phyloP scores from a whole-genome alignment of 495 filamentous ascomycete genomes.

The Xylaria sp. region DNA sequence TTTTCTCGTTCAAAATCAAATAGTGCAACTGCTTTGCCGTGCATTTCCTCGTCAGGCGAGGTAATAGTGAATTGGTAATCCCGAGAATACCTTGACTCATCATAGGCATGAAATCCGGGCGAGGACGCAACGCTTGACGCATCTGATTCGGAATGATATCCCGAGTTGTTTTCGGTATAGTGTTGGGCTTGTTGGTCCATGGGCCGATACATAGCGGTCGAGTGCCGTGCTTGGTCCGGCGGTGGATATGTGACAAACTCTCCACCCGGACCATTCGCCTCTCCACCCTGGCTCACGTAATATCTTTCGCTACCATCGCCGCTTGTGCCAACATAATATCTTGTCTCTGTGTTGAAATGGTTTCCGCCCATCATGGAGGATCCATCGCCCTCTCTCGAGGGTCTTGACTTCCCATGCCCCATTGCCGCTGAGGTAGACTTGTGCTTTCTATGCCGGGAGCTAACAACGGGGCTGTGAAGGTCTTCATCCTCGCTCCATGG shows the following conservation, averaged over 20 bases:
- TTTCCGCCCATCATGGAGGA: slow-evolving; percentile 49
- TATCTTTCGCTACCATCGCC: slow-evolving; percentile 80
- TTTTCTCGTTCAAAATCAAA: slow-evolving; percentile 96
- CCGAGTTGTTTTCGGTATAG: slow-evolving; percentile 61
- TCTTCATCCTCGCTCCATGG: slow-evolving; percentile 99
- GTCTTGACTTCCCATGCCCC: slow-evolving; percentile 45
- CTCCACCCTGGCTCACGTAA: slow-evolving; percentile 75
- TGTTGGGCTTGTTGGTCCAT: slow-evolving; percentile 56
- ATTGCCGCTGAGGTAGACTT: slow-evolving; percentile 68
- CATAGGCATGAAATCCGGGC: slow-evolving; percentile 54
- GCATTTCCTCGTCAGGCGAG: slow-evolving; percentile 96
- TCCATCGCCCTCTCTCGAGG: slow-evolving; percentile 52
- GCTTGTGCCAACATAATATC: slow-evolving; percentile 70
- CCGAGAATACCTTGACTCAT: slow-evolving; percentile 76
- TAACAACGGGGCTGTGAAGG: slow-evolving; percentile 85
- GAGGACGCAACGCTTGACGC: slow-evolving; percentile 63
- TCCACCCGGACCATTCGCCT: slow-evolving; percentile 74
- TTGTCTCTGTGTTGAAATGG: slow-evolving; percentile 60
- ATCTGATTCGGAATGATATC: slow-evolving; percentile 66
- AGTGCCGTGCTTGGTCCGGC: slow-evolving; percentile 65
- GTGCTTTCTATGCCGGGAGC: slow-evolving; percentile 80
- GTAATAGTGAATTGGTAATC: slow-evolving; percentile 96
- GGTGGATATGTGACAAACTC: slow-evolving; percentile 83
- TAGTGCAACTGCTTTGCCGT: slow-evolving; percentile 92
- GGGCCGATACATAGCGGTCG: slow-evolving; percentile 51